Conservation (phyloP, 768 basidiomycete species). For the Clitopilus hobsonii region DNA sequence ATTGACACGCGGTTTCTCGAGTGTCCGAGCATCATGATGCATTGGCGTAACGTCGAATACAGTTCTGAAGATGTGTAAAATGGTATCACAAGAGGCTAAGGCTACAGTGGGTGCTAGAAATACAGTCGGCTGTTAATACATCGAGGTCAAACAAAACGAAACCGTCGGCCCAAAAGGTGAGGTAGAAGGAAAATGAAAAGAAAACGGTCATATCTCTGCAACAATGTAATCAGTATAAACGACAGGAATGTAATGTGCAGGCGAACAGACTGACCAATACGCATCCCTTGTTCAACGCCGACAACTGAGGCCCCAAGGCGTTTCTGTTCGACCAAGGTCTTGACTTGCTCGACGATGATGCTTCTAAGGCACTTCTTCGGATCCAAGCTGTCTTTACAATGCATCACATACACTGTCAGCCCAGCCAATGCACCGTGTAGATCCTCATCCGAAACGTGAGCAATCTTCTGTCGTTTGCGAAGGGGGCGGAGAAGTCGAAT, state of each 20-base stretch:
- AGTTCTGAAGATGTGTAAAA: too few relatives aligned
- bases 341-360: constrained; percentile 72
- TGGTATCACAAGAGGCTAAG: constrained; percentile 20
- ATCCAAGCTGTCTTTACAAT: constrained; percentile 77
- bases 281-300: constrained; percentile 76
- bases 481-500: constrained; percentile 20
- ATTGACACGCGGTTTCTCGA: constrained; percentile 10
- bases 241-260: not conserved
- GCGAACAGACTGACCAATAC: constrained; percentile 55
- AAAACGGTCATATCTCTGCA: constrained; percentile 29
- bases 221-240: too few relatives aligned
- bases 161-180: constrained; percentile 8
- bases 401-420: constrained; percentile 72
- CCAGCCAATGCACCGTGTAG: constrained; percentile 51
- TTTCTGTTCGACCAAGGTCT: constrained; percentile 51
- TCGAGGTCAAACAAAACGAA: too few relatives aligned
- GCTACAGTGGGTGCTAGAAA: constrained; percentile 33
- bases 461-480: constrained; percentile 34
- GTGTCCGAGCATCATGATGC: not conserved
- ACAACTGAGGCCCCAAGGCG: constrained; percentile 70
- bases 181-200: constrained; percentile 4
- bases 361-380: constrained; percentile 50
- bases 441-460: constrained; percentile 35
- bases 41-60: not conserved
- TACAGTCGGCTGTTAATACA: constrained; percentile 22